Conservation (phyloP, 1,139 yeast genomes). For the Blastobotrys arbuscula region DNA sequence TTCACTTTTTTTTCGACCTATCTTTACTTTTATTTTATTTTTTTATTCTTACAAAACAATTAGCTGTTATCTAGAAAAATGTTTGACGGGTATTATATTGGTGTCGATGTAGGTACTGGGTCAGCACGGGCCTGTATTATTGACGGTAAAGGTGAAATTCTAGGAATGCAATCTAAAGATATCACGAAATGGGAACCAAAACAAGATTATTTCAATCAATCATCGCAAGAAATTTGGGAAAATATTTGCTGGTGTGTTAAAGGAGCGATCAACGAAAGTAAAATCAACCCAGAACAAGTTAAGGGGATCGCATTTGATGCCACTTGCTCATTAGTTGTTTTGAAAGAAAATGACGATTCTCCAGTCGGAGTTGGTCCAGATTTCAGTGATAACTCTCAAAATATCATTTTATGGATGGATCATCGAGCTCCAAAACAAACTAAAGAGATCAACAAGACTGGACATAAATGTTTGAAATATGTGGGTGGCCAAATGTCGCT, state of each 20-base stretch:
- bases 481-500: constrained; percentile 98
- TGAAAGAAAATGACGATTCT: constrained; percentile 56
- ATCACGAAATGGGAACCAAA: constrained; percentile 54
- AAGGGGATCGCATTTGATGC: constrained; percentile 95
- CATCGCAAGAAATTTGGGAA: constrained; percentile 90
- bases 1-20: no score
- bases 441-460: constrained; percentile 68
- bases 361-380: constrained; percentile 94
- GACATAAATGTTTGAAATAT: constrained; percentile 72
- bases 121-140: constrained; percentile 93
- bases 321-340: constrained; percentile 87
- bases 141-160: constrained; percentile 73
- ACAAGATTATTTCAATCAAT: constrained; percentile 63
- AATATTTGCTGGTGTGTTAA: constrained; percentile 79
- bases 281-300: constrained; percentile 59
- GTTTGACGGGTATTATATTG: constrained; percentile 54
- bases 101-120: constrained; percentile 98
- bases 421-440: constrained; percentile 94
- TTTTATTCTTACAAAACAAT: no score
- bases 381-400: constrained; percentile 63
- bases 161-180: constrained; percentile 73
- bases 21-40: no score
- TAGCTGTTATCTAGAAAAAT: no score
- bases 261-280: constrained; percentile 65
- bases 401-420: constrained; percentile 96